phyloP scores from a whole-genome alignment of 1,139 yeast genomes.

The Suhomyces chickasaworum region DNA sequence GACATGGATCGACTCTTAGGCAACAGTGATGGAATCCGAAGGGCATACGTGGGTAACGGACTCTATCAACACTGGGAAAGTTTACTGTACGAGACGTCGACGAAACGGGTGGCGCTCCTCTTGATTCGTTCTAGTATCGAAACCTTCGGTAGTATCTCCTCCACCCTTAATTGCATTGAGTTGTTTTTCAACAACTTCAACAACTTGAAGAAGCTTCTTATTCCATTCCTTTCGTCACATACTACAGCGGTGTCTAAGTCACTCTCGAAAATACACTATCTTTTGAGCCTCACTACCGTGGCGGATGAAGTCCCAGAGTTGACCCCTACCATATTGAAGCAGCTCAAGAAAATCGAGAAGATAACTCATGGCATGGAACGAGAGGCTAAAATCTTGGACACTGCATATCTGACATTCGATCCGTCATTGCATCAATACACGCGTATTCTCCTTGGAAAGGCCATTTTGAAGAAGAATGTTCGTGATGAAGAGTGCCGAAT shows the following conservation, averaged over 20 bases:
- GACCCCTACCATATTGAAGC: slow-evolving; percentile 28
- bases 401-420: slow-evolving; percentile 34
- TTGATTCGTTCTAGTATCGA: slow-evolving; percentile 26
- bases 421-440: slow-evolving; percentile 43
- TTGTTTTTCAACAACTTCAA: slow-evolving; percentile 40
- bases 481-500: slow-evolving; percentile 35
- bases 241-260: slow-evolving; percentile 32
- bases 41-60: neutral
- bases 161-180: slow-evolving; percentile 34
- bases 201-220: slow-evolving; percentile 41
- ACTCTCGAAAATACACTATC: slow-evolving; percentile 28
- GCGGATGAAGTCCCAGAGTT: slow-evolving; percentile 30
- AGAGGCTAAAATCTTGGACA: slow-evolving; percentile 33
- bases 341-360: slow-evolving; percentile 39
- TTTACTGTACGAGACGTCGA: slow-evolving; percentile 27
- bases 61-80: slow-evolving; percentile 29
- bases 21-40: slow-evolving; percentile 5
- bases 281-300: slow-evolving; percentile 32
- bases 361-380: slow-evolving; percentile 42
- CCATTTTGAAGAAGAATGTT: slow-evolving; percentile 42
- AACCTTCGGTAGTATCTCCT: slow-evolving; percentile 26
- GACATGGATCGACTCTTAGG: slow-evolving; percentile 38
- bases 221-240: slow-evolving; percentile 38
- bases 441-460: slow-evolving; percentile 42
- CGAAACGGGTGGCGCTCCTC: slow-evolving; percentile 26